phyloP scores from a whole-genome alignment of 2,329 filamentous ascomycete species.

The Exophiala mesophila region DNA sequence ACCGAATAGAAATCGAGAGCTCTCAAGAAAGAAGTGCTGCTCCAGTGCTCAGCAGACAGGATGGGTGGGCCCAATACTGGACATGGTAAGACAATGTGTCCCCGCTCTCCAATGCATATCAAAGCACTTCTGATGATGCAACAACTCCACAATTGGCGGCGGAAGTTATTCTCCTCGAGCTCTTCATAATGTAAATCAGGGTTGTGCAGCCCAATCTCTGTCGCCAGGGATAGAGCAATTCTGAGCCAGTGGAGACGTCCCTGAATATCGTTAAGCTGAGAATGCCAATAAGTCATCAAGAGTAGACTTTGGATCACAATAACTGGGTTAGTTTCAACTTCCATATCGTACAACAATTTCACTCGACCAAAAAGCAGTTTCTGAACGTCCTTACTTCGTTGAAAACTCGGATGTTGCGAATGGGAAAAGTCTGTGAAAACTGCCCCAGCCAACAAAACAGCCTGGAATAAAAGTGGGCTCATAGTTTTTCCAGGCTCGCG shows the following conservation, averaged over 20 bases:
- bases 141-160: slow-evolving; percentile 1
- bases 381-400: slow-evolving; percentile 4
- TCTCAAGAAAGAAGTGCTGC: not conserved
- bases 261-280: slow-evolving; percentile 5
- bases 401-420: not conserved
- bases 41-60: not conserved
- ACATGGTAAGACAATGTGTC: slow-evolving; percentile 1
- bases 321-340: slow-evolving; percentile 1
- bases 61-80: not conserved
- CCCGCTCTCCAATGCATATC: slow-evolving; percentile 1
- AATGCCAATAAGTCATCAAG: slow-evolving; percentile 6
- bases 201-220: slow-evolving; percentile 3
- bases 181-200: slow-evolving; percentile 1
- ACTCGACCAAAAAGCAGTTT: slow-evolving; percentile 3
- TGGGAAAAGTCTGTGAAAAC: slow-evolving; percentile 2
- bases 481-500: slow-evolving; percentile 1
- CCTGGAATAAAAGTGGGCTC: slow-evolving; percentile 2
- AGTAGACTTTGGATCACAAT: slow-evolving; percentile 5
- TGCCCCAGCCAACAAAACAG: slow-evolving; percentile 3
- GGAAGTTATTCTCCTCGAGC: slow-evolving; percentile 3
- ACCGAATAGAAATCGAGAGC: slow-evolving; percentile 1
- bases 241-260: slow-evolving; percentile 5
- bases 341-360: slow-evolving; percentile 5
- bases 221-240: slow-evolving; percentile 5
- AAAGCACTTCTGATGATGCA: slow-evolving; percentile 4